These are phyloP conservation scores for Casuarina glauca DNA, from an alignment of 306 rosid species.

Conservation along the genomic window DNA sequence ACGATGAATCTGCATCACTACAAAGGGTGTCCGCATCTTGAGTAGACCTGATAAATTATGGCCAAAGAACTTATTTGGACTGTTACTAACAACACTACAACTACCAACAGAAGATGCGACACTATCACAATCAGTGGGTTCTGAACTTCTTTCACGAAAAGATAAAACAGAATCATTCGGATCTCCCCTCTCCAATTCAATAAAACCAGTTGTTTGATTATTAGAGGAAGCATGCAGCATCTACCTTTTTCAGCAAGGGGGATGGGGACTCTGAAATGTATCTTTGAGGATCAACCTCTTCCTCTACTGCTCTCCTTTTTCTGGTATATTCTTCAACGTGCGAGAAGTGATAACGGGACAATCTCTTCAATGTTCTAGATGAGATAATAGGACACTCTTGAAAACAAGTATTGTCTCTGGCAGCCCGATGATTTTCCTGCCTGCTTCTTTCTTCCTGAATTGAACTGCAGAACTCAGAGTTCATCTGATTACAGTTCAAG, in stretches of 20 bases:
- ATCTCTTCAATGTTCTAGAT: constrained; percentile 57
- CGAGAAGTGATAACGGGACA: constrained; percentile 37
- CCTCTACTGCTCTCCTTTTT: constrained; percentile 52
- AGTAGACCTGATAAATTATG: constrained; percentile 48
- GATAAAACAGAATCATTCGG: constrained; percentile 33
- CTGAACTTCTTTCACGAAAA: constrained; percentile 50
- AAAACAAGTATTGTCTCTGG: constrained; percentile 32
- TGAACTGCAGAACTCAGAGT: constrained; percentile 30
- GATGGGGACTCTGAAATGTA: constrained; percentile 25
- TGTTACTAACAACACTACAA: constrained; percentile 59
- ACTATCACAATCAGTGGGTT: constrained; percentile 48
- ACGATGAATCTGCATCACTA: constrained; percentile 68
- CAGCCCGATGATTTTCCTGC: constrained; percentile 29
- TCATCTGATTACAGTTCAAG: constrained; percentile 27
- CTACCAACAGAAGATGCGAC: constrained; percentile 82
- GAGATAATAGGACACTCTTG: constrained; percentile 42
- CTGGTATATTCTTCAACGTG: constrained; percentile 42
- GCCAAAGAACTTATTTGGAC: constrained; percentile 36
- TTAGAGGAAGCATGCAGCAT: constrained; percentile 57
- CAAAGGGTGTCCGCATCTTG: constrained; percentile 48
- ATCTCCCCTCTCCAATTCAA: constrained; percentile 39
- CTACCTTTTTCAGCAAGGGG: constrained; percentile 60
- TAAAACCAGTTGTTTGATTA: constrained; percentile 44
- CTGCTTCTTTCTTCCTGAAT: constrained; percentile 21
- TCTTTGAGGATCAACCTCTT: constrained; percentile 34